Evolutionary conservation across 2,329 filamentous ascomycete genomes (phyloP), one percentile per base, ranked within the genome.

Genomic region (Arthrobotrys sinensis): DNA sequence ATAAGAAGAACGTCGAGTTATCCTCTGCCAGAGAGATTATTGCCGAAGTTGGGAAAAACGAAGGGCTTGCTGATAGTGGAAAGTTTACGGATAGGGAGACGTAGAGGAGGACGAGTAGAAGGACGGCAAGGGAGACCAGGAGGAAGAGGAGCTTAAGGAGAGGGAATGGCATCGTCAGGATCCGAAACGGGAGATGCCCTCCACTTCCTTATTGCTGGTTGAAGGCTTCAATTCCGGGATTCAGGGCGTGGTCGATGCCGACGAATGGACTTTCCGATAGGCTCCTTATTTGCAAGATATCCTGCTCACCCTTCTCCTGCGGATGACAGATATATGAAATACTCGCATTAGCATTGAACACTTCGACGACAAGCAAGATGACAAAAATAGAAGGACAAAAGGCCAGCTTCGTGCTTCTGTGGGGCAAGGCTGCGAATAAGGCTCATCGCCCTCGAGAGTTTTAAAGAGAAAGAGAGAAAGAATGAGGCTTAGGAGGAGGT

Each of bases 21-120:
- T 99, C 96, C 85, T 98, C 94, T 82, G 94, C 97, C 79, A 99
- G 88, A 84, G 93, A 97, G 83, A 99, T 97, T 82, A 96, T 92
- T 57, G 96, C 96, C 80, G 96, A 97, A 2, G 94, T 94, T 3
- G 95, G 94, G 83, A 99, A 99, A 21, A 99, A 90, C 19, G 93
- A 94, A 80, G 94, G 93, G 0, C 94, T 72, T 34, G 81, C 80
- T 38, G 81, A 81, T 48, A 73, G 21, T 38, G 75, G 68, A 32
- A 79, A 73, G 63, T 68, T 72, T 12, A 79, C 68, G 34, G 67
- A 79, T 14, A 79, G 36, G 14, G 68, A 73, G 38, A 79, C 67
- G 16, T 72, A 73, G 40, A 79, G 75, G 52, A 79, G 75, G 67
- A 79, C 43, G 50, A 79, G 67, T 8, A 79, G 68, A 38, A 79